Percentiles rank a stretch among this genome's conserved stretches.
Conservation (phyloP, 106 monocot genomes). For the Narthecium ossifragum region DNA sequence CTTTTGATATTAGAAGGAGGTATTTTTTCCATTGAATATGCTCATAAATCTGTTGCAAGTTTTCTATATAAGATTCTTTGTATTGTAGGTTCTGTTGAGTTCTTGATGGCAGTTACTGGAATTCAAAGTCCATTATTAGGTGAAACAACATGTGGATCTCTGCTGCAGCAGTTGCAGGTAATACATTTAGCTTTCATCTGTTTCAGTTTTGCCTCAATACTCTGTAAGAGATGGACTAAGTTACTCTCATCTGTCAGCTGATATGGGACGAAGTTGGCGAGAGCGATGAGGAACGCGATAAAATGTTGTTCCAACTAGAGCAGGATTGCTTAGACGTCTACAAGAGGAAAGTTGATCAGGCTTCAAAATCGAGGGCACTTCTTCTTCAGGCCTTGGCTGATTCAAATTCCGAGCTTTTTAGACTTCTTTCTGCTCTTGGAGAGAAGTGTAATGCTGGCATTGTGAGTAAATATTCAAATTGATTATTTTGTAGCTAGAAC, state of each 20-base stretch:
- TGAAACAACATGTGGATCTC: conserved; percentile 43
- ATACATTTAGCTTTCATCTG: neutral
- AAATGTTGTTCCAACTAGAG: conserved; percentile 78
- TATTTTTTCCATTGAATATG: too few relatives aligned
- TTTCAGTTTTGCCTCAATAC: neutral
- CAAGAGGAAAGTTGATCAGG: conserved; percentile 89
- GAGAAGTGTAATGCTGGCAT: conserved; percentile 52
- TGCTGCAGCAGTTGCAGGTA: conserved; percentile 67
- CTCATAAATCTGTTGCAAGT: too few relatives aligned
- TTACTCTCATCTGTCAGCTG: conserved; percentile 52
- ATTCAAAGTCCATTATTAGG: conserved; percentile 21
- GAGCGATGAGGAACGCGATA: conserved; percentile 85
- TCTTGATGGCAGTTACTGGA: conserved; percentile 33
- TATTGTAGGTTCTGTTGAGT: conserved; percentile 3
- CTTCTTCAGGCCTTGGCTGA: conserved; percentile 86
- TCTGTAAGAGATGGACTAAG: too few relatives aligned
- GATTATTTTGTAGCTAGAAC: too few relatives aligned
- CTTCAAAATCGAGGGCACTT: conserved; percentile 66
- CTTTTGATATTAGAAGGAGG: too few relatives aligned
- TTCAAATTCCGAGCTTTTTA: conserved; percentile 60
- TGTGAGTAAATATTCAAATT: too few relatives aligned
- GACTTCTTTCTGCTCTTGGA: conserved; percentile 79
- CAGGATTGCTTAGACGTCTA: conserved; percentile 97
- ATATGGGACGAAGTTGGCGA: conserved; percentile 99
- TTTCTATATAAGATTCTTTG: too few relatives aligned